phyloP scores from a whole-genome alignment of 2,329 filamentous ascomycete species.

The Clonostachys solani region DNA sequence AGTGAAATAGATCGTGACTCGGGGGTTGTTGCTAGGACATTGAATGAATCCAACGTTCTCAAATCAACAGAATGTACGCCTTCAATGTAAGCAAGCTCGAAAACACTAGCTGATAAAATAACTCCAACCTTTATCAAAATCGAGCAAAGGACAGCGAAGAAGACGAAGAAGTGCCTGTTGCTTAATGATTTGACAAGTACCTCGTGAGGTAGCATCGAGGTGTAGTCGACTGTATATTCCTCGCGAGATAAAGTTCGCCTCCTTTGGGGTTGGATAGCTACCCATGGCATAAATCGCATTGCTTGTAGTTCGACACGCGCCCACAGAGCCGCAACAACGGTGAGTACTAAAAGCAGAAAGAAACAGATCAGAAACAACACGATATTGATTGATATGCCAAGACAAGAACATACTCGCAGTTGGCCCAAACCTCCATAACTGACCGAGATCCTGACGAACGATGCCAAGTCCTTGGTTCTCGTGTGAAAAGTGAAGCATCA shows the following conservation, averaged over 20 bases:
- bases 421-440: neutral
- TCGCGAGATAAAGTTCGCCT: neutral
- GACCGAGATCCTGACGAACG: neutral
- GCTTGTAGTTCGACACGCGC: neutral
- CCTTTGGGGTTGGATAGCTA: neutral
- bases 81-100: neutral
- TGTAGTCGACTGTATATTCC: neutral
- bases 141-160: neutral
- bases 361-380: neutral
- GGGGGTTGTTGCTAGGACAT: too few relatives aligned
- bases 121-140: neutral
- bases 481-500: neutral
- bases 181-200: neutral
- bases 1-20: too few relatives aligned
- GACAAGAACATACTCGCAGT: neutral
- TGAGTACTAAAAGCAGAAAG: neutral
- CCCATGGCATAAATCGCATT: neutral
- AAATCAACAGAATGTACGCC: neutral
- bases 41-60: neutral
- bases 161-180: neutral
- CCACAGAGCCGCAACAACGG: neutral
- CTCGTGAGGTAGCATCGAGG: neutral
- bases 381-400: neutral
- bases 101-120: neutral
- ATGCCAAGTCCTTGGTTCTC: neutral